Evolutionary conservation across 805 yeast genomes (phyloP).

Genomic region (Wickerhamomyces canadensis): DNA sequence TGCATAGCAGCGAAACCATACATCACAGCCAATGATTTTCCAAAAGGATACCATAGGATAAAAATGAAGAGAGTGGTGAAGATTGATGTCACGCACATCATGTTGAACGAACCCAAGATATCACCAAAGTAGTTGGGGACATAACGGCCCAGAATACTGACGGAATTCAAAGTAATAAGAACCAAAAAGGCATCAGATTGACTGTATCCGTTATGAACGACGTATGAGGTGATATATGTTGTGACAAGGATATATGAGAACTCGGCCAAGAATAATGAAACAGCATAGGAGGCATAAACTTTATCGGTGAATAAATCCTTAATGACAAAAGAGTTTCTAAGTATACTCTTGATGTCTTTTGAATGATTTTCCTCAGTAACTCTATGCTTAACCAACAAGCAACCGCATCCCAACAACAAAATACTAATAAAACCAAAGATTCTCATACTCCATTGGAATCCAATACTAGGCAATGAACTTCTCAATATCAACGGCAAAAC

Average conservation of each 20-base stretch:
- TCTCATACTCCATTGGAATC: conserved; percentile 1
- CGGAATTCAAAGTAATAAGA: conserved; percentile 32
- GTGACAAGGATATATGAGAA: conserved; percentile 45
- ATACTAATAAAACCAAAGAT: conserved; percentile 1
- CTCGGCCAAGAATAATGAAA: conserved; percentile 31
- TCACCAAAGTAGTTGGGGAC: conserved; percentile 54
- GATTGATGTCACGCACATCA: conserved; percentile 43
- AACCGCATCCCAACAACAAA: neutral
- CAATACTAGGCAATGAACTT: conserved; percentile 27
- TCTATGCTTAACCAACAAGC: conserved; percentile 34
- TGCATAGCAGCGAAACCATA: conserved; percentile 47
- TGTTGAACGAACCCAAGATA: conserved; percentile 48
- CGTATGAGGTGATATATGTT: conserved; percentile 56
- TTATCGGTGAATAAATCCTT: conserved; percentile 13
- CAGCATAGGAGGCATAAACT: conserved; percentile 3
- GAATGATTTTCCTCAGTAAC: conserved; percentile 12
- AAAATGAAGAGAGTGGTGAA: conserved; percentile 44
- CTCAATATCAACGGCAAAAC: conserved; percentile 51
- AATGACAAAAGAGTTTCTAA: conserved; percentile 8
- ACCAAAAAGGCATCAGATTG: conserved; percentile 35
- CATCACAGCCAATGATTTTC: conserved; percentile 35
- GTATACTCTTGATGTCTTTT: neutral
- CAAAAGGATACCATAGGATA: conserved; percentile 66
- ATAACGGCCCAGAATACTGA: conserved; percentile 48
- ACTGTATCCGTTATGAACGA: conserved; percentile 41